A percentile compares a stretch with the other conserved stretches of the same genome.
Evolutionary conservation across 495 filamentous ascomycete genomes (phyloP).

Genomic region (Tuber melanosporum): DNA sequence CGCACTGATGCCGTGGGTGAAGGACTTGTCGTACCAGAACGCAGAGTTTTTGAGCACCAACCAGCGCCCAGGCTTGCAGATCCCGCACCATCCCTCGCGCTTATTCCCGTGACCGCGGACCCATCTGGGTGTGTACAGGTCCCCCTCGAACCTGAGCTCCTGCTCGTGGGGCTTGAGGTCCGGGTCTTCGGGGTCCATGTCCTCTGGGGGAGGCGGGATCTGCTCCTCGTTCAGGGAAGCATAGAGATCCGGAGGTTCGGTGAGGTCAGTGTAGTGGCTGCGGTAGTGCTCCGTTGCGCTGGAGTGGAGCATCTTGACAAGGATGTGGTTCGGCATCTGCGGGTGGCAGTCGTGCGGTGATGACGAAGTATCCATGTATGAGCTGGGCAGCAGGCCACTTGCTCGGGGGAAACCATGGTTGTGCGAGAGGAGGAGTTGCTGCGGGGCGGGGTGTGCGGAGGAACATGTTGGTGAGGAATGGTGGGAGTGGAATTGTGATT

Average conservation of each 20-base stretch:
- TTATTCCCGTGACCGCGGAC: conserved; percentile 74
- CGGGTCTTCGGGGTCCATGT: conserved; percentile 67
- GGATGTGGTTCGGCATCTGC: conserved; percentile 45
- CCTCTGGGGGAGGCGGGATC: conserved; percentile 60
- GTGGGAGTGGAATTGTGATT: conserved; percentile 45
- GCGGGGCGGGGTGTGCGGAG: conserved; percentile 47
- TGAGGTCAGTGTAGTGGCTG: conserved; percentile 58
- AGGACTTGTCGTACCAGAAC: conserved; percentile 82
- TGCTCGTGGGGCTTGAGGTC: conserved; percentile 66
- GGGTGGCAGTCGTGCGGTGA: conserved; percentile 44
- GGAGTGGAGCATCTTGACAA: conserved; percentile 62
- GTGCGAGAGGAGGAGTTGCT: conserved; percentile 46
- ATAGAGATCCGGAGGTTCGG: conserved; percentile 66
- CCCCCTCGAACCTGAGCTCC: conserved; percentile 67
- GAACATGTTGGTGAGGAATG: conserved; percentile 53
- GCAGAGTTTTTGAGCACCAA: conserved; percentile 76
- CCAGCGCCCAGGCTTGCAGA: conserved; percentile 76
- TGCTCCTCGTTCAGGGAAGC: conserved; percentile 62
- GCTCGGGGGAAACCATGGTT: conserved; percentile 46
- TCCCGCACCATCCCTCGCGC: conserved; percentile 77
- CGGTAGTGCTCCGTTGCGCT: conserved; percentile 59
- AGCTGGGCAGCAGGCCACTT: conserved; percentile 45
- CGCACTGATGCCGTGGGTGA: conserved; percentile 73
- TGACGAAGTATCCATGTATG: conserved; percentile 44
- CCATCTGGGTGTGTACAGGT: conserved; percentile 72